phyloP scores from a whole-genome alignment of 2,329 filamentous ascomycete species.

The Exophiala calicioides region DNA sequence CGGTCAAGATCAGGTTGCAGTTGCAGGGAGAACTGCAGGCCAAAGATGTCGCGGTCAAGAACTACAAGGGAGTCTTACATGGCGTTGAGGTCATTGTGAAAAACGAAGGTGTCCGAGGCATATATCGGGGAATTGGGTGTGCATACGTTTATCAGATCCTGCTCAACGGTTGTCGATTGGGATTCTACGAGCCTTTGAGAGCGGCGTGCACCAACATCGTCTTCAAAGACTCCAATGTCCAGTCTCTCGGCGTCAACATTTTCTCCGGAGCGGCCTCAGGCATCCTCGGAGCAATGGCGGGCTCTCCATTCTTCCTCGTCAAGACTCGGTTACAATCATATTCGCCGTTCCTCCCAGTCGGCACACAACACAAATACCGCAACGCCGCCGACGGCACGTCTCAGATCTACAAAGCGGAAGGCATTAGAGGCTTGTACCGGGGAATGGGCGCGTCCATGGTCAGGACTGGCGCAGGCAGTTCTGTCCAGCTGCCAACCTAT shows the following conservation, averaged over 20 bases:
- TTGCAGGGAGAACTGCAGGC: constrained; percentile 91
- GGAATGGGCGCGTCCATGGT: constrained; percentile 94
- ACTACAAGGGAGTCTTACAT: constrained; percentile 90
- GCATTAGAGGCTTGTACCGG: constrained; percentile 78
- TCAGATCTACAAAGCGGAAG: constrained; percentile 77
- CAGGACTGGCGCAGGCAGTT: constrained; percentile 90
- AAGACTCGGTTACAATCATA: constrained; percentile 95
- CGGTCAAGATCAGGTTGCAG: constrained; percentile 98
- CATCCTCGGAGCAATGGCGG: constrained; percentile 86
- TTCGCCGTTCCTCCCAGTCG: constrained; percentile 88
- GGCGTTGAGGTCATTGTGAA: constrained; percentile 85
- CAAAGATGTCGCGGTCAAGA: constrained; percentile 78
- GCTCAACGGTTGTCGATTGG: constrained; percentile 92
- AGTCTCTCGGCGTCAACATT: constrained; percentile 89
- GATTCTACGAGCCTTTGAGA: constrained; percentile 96
- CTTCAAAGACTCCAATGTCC: constrained; percentile 70
- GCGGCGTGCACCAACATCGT: constrained; percentile 67
- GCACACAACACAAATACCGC: constrained; percentile 91
- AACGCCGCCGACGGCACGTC: constrained; percentile 80
- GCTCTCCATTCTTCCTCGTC: constrained; percentile 95
- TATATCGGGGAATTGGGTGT: constrained; percentile 85
- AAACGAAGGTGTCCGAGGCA: constrained; percentile 82
- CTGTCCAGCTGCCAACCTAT: constrained; percentile 94
- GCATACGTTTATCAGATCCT: constrained; percentile 96
- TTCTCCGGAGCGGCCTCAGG: constrained; percentile 87